Conservation (phyloP, 225 moss, liverwort and hornwort genomes). For the Bryoerythrophyllum caledonicum region DNA sequence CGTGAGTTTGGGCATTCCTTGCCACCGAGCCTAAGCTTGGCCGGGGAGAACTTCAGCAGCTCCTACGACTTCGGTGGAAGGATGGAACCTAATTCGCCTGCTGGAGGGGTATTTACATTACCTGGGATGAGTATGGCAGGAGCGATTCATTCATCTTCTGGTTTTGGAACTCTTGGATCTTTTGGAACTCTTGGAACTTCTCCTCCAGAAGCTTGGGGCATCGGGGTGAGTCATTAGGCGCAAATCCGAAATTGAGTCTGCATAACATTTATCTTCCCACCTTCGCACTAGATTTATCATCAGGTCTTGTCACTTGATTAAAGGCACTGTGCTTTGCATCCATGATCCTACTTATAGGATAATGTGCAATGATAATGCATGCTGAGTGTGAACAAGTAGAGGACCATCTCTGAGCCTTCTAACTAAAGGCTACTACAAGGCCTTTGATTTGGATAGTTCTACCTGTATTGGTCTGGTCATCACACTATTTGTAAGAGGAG, state of each 20-base stretch:
- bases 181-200: constrained; percentile 65
- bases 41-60: constrained; percentile 51
- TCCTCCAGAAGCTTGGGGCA: constrained; percentile 65
- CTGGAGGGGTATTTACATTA: constrained; percentile 62
- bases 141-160: constrained; percentile 50
- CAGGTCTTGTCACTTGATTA: background rate
- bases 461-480: background rate
- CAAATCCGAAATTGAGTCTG: background rate
- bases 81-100: constrained; percentile 75
- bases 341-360: background rate
- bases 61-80: constrained; percentile 68
- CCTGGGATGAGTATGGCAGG: constrained; percentile 42
- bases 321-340: background rate
- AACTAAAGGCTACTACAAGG: background rate
- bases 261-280: background rate
- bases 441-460: constrained; percentile 8
- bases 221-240: constrained; percentile 50
- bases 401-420: constrained; percentile 4
- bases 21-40: constrained; percentile 48
- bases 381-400: background rate
- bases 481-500: background rate
- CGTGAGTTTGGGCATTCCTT: constrained; percentile 54
- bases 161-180: constrained; percentile 56
- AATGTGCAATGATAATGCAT: background rate
- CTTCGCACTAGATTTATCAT: background rate